Evolutionary conservation across 805 yeast genomes (phyloP).

Genomic region (Limtongia smithiae): DNA sequence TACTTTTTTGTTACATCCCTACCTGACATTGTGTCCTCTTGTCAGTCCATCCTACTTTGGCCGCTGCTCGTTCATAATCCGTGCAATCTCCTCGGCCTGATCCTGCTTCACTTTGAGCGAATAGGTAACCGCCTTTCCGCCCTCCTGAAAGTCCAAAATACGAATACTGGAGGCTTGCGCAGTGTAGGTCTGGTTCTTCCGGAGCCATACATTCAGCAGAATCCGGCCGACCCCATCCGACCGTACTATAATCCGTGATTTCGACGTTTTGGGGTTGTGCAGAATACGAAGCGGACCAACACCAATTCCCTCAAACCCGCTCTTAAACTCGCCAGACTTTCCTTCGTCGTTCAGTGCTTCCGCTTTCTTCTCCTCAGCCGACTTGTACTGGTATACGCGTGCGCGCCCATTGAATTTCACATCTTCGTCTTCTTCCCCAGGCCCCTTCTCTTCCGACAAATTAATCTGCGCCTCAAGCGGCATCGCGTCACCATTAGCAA

Average conservation of each 20-base stretch:
- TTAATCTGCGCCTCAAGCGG: constrained; percentile 44
- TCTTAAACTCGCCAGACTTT: constrained; percentile 5
- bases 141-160: constrained; percentile 52
- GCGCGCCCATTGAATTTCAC: constrained; percentile 61
- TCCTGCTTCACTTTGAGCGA: constrained; percentile 71
- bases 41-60: not conserved
- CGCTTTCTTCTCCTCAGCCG: constrained; percentile 42
- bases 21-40: no score
- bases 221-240: constrained; percentile 87
- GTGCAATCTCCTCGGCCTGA: constrained; percentile 57
- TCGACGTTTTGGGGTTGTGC: constrained; percentile 54
- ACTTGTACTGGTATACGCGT: constrained; percentile 61
- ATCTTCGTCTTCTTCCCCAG: constrained; percentile 86
- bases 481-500: constrained; percentile 16
- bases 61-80: constrained; percentile 35
- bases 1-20: no score
- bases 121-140: constrained; percentile 54
- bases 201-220: constrained; percentile 54
- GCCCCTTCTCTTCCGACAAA: constrained; percentile 53
- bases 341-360: constrained; percentile 11
- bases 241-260: constrained; percentile 70
- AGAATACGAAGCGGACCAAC: constrained; percentile 79
- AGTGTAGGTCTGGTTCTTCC: constrained; percentile 48
- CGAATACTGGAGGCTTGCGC: constrained; percentile 61
- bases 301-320: constrained; percentile 58